A percentile compares a stretch with the other conserved stretches of the same genome.
Evolutionary conservation across 2,329 filamentous ascomycete genomes (phyloP).

Genomic region (Fusarium sarcochroum): DNA sequence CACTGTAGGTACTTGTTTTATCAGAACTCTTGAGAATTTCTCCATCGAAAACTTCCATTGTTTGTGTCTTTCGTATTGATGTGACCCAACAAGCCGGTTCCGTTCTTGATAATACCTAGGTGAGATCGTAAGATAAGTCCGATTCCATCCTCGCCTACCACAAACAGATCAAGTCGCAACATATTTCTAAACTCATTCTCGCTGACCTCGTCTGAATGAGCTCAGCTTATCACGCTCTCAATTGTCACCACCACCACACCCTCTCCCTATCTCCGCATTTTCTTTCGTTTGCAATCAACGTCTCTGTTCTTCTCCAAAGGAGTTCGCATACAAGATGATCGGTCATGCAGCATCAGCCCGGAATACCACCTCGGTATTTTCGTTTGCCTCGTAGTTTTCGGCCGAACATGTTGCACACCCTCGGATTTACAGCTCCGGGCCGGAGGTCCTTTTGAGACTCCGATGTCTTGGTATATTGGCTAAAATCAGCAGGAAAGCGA

Average conservation of each 20-base stretch:
- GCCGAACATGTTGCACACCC: not conserved
- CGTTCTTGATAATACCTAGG: not conserved
- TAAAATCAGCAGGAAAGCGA: not conserved
- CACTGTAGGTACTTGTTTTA: not conserved
- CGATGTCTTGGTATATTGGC: not conserved
- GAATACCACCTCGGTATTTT: not conserved
- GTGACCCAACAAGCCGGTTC: too few relatives aligned
- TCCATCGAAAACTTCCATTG: not conserved
- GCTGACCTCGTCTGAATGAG: slow-evolving; percentile 10
- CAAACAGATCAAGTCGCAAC: not conserved
- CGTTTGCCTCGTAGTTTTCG: not conserved
- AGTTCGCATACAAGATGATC: not conserved
- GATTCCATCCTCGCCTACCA: not conserved
- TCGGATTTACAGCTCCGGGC: slow-evolving; percentile 25
- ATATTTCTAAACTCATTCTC: not conserved
- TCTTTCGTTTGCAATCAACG: not conserved
- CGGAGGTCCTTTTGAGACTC: slow-evolving; percentile 3
- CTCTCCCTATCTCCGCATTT: not conserved
- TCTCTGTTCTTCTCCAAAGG: not conserved
- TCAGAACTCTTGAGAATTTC: not conserved
- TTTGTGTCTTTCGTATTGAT: not conserved
- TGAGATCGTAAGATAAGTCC: not conserved
- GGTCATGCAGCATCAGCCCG: not conserved
- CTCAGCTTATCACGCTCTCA: not conserved
- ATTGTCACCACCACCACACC: slow-evolving; percentile 10